phyloP scores from a whole-genome alignment of 306 rosid species.

The Pueraria montana region DNA sequence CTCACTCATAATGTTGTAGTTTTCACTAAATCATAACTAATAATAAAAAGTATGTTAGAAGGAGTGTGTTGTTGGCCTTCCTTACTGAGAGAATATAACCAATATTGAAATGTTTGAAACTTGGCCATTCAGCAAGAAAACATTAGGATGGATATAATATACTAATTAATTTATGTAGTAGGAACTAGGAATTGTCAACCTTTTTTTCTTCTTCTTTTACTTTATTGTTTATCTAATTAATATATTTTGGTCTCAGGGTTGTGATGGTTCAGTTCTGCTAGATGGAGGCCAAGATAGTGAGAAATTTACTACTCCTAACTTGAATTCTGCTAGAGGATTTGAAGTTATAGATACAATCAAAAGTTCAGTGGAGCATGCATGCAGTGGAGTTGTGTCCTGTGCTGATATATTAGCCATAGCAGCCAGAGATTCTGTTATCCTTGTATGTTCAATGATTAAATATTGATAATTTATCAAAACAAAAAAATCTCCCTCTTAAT shows the following conservation, averaged over 20 bases:
- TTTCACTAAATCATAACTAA: no score
- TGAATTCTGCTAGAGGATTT: conserved; percentile 78
- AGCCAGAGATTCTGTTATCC: conserved; percentile 80
- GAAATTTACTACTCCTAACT: conserved; percentile 71
- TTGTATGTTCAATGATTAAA: conserved; percentile 51
- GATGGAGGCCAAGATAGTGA: conserved; percentile 66
- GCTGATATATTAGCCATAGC: conserved; percentile 85
- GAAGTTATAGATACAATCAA: conserved; percentile 84
- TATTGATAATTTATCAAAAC: no score
- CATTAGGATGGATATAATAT: not conserved
- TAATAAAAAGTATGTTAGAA: no score
- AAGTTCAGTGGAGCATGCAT: conserved; percentile 75
- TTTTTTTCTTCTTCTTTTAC: no score
- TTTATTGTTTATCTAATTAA: no score
- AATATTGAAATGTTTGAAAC: no score
- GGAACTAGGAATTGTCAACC: not conserved
- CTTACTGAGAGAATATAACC: no score
- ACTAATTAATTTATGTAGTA: not conserved
- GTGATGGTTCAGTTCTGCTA: conserved; percentile 81
- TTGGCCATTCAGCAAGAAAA: no score
- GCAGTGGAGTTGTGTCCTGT: conserved; percentile 86
- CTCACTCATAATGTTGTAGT: no score
- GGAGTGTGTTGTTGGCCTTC: no score
- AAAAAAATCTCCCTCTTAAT: not conserved
- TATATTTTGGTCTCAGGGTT: conserved; percentile 63